Evolutionary conservation across 805 yeast genomes (phyloP), one percentile per base, ranked within the genome.

Genomic region (Yamadazyma sp.): DNA sequence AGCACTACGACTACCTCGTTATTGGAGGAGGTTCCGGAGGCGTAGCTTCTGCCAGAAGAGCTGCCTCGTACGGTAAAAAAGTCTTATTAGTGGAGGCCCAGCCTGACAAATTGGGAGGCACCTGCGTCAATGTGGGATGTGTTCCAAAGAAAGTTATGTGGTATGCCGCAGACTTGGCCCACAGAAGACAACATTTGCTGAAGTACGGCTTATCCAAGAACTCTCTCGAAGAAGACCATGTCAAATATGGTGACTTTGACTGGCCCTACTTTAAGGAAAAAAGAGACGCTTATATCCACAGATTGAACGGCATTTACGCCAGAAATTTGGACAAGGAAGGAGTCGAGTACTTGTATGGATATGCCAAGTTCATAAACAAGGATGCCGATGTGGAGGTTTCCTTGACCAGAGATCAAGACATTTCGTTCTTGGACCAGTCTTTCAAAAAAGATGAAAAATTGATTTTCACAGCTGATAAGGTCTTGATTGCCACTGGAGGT

Each of bases 21-120:
- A 93, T 93, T 49, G 99, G 99, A 36, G 99, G 99, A 41, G 99
- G 99, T 10, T 88, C 96, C 24, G 99, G 98, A 32, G 99, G 99
- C 50, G 97, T 93, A 30, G 96, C 99, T n/a, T 82, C 95, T 14
- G 95, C 97, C 11, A 81, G 99, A 63, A 80, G 98, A 53, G 98
- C 99, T 9, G 96, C 98, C 24, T 75, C 79, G 21, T 79, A 90
- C 52, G 99, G 99, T 17, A 95, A 95, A 17, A 87, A 88, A 50
- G 82, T 93, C 1, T 69, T 90, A 37, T 56, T 93, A 14, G 73
- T 93, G 37, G 99, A 93, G 63, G 78, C 86, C 27, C 77, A 79
- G 37, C 82, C 72, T 47, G 49, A 62, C 36, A 63, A 61, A 51
- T 75, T 93, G 64, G 99, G 99, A 42, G 99, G 99, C 19, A 93